Evolutionary conservation across 2,329 filamentous ascomycete genomes (phyloP).

Genomic region (Trichoderma atrobrunneum): DNA sequence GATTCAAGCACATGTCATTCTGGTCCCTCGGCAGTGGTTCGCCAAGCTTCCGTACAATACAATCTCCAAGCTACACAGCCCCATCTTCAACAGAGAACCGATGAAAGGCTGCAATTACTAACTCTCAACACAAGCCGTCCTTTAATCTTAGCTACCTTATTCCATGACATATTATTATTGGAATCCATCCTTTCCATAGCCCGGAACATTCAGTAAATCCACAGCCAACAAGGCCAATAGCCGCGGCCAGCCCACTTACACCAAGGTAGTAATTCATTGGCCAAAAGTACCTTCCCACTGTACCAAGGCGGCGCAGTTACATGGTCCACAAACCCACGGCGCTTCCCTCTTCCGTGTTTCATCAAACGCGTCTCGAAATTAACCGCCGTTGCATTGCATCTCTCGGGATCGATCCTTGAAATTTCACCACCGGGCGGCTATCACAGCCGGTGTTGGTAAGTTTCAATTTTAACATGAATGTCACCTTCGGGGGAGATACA

Average conservation of each 20-base stretch:
- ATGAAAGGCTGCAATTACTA: neutral
- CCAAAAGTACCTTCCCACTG: neutral
- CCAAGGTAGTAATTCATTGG: neutral
- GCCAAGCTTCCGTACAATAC: neutral
- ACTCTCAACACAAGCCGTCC: neutral
- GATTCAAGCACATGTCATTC: neutral
- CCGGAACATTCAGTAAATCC: neutral
- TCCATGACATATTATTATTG: neutral
- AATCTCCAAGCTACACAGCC: neutral
- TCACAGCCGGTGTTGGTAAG: neutral
- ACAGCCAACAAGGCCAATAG: neutral
- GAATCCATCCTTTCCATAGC: neutral
- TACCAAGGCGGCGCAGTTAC: neutral
- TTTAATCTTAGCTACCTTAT: neutral
- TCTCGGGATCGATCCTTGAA: neutral
- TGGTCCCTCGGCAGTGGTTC: neutral
- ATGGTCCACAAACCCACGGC: neutral
- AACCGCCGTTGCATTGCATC: slow-evolving; percentile 4
- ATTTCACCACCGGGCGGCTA: neutral
- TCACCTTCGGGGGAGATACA: neutral
- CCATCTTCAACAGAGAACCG: neutral
- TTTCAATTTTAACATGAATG: neutral
- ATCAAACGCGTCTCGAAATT: neutral
- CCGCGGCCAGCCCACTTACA: neutral
- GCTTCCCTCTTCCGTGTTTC: slow-evolving; percentile 8